A percentile compares a stretch with the other conserved stretches of the same genome.
These are phyloP conservation scores for Chalaropsis ovoidea DNA, from an alignment of 2,329 filamentous ascomycete species.

Conservation along the genomic window DNA sequence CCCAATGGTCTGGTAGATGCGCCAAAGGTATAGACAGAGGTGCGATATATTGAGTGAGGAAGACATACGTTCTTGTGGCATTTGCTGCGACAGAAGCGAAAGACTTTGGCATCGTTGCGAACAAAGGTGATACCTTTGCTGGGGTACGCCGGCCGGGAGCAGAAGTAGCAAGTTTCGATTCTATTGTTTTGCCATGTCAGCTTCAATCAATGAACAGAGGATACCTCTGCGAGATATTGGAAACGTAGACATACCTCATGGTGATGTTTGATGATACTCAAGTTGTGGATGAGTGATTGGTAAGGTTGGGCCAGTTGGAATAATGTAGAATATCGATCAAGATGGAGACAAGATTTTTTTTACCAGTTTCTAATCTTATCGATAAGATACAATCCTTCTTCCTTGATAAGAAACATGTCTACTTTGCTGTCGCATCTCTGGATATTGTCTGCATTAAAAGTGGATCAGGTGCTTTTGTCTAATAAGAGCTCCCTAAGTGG, in stretches of 20 bases:
- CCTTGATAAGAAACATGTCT: not conserved
- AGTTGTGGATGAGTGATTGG: conserved; percentile 1
- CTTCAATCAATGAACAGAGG: not conserved
- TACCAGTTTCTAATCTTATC: conserved; percentile 19
- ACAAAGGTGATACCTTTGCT: conserved; percentile 48
- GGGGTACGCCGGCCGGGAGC: conserved; percentile 43
- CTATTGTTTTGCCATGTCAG: conserved; percentile 28
- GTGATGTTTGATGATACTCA: conserved; percentile 17
- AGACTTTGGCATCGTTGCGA: conserved; percentile 40
- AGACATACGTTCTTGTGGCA: conserved; percentile 48
- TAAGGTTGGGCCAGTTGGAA: conserved; percentile 13
- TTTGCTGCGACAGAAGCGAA: conserved; percentile 51
- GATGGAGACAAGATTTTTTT: conserved; percentile 26
- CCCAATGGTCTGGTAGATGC: not conserved
- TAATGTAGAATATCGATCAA: conserved; percentile 14
- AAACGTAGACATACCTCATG: conserved; percentile 26
- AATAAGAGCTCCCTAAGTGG: not conserved
- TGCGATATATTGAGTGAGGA: not conserved
- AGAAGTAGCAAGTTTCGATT: conserved; percentile 41
- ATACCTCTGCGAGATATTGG: not conserved
- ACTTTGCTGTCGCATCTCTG: too few species aligned
- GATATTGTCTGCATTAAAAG: not conserved
- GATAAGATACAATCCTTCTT: conserved; percentile 20
- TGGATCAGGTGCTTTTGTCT: not conserved
- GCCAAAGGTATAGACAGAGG: not conserved